These are phyloP conservation scores for Linaria vulgaris DNA, from an alignment of 257 asterid species.

Conservation along the genomic window DNA sequence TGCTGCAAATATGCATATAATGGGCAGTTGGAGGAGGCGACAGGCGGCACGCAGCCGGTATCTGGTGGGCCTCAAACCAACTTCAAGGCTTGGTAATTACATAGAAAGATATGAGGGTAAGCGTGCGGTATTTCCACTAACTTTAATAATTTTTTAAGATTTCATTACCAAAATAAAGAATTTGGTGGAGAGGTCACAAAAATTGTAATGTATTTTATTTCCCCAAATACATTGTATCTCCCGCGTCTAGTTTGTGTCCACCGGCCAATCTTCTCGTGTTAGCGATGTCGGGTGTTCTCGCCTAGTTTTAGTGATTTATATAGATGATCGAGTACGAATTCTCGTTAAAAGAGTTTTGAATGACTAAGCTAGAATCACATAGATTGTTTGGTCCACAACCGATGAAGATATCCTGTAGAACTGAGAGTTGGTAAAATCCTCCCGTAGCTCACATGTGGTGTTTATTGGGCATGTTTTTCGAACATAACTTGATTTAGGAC, in stretches of 20 bases:
- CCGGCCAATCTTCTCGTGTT: neutral
- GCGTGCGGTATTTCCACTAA: slow-evolving; percentile 64
- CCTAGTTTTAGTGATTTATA: no score
- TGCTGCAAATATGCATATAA: slow-evolving; percentile 26
- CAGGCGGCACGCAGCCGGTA: slow-evolving; percentile 44
- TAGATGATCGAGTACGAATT: no score
- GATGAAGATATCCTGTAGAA: no score
- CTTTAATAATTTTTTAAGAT: slow-evolving; percentile 26
- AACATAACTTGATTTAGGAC: no score
- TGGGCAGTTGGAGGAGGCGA: slow-evolving; percentile 31
- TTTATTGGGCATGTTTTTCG: no score
- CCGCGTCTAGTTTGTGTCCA: slow-evolving; percentile 16
- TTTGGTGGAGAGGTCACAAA: slow-evolving; percentile 41
- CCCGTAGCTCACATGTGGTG: no score
- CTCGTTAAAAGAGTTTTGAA: no score
- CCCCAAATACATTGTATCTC: slow-evolving; percentile 5
- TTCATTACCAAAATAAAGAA: no score
- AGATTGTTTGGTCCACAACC: no score
- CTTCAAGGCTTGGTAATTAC: no score
- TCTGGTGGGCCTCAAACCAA: slow-evolving; percentile 33
- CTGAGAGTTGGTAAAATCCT: no score
- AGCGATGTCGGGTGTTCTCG: neutral
- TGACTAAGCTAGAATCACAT: no score
- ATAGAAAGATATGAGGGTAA: neutral
- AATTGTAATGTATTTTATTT: neutral